A percentile compares a stretch with the other conserved stretches of the same genome.
Evolutionary conservation across 2,329 filamentous ascomycete genomes (phyloP).

Genomic region (Nemania sp.): DNA sequence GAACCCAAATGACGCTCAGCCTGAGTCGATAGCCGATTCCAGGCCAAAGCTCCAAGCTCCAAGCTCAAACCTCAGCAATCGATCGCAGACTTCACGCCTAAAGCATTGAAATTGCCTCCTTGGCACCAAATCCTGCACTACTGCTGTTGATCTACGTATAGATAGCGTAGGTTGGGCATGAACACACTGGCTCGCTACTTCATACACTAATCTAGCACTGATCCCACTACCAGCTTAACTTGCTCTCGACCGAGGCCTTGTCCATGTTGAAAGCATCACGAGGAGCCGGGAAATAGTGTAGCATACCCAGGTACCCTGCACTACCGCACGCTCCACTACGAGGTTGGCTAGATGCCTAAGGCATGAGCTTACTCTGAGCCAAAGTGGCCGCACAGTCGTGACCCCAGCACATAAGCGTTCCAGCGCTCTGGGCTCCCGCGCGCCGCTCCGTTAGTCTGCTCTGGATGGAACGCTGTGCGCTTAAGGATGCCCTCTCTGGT

Average conservation of each 20-base stretch:
- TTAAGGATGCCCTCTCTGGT: constrained; percentile 34
- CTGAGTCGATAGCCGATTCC: background rate
- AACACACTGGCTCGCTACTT: background rate
- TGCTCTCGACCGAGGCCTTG: background rate
- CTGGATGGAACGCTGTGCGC: constrained; percentile 30
- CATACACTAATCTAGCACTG: background rate
- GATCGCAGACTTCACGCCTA: constrained; percentile 18
- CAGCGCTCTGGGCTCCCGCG: constrained; percentile 34
- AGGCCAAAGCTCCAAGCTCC: too few relatives aligned
- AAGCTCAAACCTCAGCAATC: too few relatives aligned
- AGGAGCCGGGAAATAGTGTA: background rate
- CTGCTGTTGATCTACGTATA: background rate
- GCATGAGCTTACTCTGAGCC: constrained; percentile 3
- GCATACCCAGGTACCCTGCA: too few relatives aligned
- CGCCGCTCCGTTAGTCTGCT: constrained; percentile 32
- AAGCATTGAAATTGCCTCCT: constrained; percentile 11
- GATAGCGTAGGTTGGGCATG: background rate
- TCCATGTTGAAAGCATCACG: constrained; percentile 8
- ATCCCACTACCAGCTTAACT: background rate
- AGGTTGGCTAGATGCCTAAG: background rate
- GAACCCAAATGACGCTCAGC: background rate
- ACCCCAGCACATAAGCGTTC: constrained; percentile 25
- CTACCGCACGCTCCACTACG: too few relatives aligned
- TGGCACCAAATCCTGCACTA: constrained; percentile 10
- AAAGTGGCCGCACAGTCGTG: constrained; percentile 4